These are phyloP conservation scores for Pleurotus tuoliensis DNA, from an alignment of 768 basidiomycete genomes.

Conservation along the genomic window DNA sequence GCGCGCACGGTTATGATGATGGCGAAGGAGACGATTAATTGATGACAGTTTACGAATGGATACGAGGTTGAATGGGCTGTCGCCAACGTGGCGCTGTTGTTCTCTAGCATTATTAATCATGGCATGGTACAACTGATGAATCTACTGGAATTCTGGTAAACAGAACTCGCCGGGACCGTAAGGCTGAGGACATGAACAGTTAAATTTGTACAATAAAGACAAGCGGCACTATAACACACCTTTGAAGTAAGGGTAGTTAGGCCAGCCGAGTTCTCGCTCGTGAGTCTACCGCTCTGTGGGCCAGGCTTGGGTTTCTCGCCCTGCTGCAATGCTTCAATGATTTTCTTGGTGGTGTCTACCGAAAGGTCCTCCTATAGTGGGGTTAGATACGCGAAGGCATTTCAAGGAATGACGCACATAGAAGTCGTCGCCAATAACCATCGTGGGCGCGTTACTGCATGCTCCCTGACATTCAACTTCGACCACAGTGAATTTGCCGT, in stretches of 20 bases:
- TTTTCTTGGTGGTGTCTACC: constrained; percentile 66
- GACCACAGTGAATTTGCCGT: constrained; percentile 95
- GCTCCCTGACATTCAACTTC: constrained; percentile 99
- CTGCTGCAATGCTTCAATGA: constrained; percentile 74
- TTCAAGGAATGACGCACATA: constrained; percentile 55
- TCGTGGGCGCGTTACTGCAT: constrained; percentile 97
- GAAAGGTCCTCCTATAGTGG: constrained; percentile 76
- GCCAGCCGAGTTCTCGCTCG: constrained; percentile 92
- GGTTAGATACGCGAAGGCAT: constrained; percentile 10
- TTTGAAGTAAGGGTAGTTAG: constrained; percentile 76
- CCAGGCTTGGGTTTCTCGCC: constrained; percentile 92
- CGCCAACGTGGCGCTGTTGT: constrained; percentile 4
- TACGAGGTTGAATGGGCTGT: constrained; percentile 5
- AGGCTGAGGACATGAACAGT: constrained; percentile 47
- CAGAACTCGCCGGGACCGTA: constrained; percentile 94
- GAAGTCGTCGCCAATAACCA: constrained; percentile 94
- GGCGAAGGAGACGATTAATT: constrained; percentile 76
- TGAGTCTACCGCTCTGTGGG: constrained; percentile 82
- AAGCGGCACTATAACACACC: constrained; percentile 35
- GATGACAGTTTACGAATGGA: not conserved
- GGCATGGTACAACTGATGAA: not conserved
- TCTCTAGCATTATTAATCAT: constrained; percentile 11
- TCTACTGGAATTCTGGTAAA: constrained; percentile 77
- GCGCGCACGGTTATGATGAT: constrained; percentile 70
- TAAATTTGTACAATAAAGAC: not conserved